Evolutionary conservation across 106 monocot genomes (phyloP).

Genomic region (Dendrobium nobile): DNA sequence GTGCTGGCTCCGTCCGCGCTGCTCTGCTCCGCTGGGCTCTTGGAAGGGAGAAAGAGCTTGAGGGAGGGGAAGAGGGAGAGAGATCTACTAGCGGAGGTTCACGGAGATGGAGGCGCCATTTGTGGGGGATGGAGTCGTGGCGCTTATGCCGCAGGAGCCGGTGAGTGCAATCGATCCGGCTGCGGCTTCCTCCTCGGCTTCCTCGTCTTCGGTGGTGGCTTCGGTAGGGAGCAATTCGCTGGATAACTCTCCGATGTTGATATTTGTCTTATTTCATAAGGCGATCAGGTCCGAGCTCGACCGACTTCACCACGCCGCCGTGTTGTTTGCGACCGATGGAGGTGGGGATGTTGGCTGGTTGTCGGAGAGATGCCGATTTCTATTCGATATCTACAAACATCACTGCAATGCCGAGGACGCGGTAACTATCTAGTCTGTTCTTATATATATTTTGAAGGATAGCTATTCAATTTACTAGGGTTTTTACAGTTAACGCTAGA

Average conservation of each 20-base stretch:
- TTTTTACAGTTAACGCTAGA: neutral
- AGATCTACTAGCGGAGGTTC: neutral
- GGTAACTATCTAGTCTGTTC: slow-evolving; percentile 31
- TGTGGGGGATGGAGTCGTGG: slow-evolving; percentile 7
- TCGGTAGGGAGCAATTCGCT: slow-evolving; percentile 6
- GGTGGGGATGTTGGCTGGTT: slow-evolving; percentile 55
- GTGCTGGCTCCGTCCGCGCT: neutral
- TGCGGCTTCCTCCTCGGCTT: slow-evolving; percentile 10
- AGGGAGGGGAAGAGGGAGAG: neutral
- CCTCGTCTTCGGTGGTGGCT: neutral
- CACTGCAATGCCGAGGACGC: slow-evolving; percentile 98
- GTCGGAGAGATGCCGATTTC: slow-evolving; percentile 60
- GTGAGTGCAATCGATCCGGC: slow-evolving; percentile 10
- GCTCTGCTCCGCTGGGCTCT: neutral
- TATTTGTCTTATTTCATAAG: slow-evolving; percentile 89
- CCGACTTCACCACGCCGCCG: slow-evolving; percentile 62
- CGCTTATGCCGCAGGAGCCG: slow-evolving; percentile 12
- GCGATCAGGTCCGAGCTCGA: slow-evolving; percentile 85
- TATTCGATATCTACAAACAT: slow-evolving; percentile 82
- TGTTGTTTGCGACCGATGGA: slow-evolving; percentile 64
- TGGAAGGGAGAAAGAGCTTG: neutral
- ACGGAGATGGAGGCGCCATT: slow-evolving; percentile 8
- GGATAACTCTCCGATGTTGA: slow-evolving; percentile 64
- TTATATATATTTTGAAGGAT: neutral
- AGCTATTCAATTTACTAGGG: neutral